These are phyloP conservation scores for Pichia sp. DNA, from an alignment of 1,139 yeast species.

Conservation along the genomic window DNA sequence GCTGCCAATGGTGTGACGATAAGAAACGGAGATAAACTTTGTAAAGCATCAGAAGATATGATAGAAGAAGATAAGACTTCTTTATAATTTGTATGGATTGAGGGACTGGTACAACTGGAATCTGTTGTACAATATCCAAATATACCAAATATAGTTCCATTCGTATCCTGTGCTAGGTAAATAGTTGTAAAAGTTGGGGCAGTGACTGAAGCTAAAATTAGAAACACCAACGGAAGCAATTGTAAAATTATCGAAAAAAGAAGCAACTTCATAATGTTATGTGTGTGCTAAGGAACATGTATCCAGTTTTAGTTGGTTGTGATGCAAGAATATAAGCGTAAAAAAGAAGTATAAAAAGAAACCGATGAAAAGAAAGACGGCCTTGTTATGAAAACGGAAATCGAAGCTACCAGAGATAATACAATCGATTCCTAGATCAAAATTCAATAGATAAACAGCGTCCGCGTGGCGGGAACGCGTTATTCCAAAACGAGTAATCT, in stretches of 20 bases:
- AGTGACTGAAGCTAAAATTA: slow-evolving; percentile 43
- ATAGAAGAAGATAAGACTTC: slow-evolving; percentile 6
- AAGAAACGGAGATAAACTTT: slow-evolving; percentile 22
- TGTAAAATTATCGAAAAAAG: slow-evolving; percentile 22
- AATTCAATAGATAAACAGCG: no score
- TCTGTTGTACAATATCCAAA: slow-evolving; percentile 42
- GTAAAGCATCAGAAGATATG: slow-evolving; percentile 16
- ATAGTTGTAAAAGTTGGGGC: slow-evolving; percentile 40
- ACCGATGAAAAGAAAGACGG: no score
- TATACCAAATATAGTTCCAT: slow-evolving; percentile 25
- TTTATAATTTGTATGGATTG: slow-evolving; percentile 17
- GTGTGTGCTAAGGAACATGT: neutral
- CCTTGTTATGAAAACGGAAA: no score
- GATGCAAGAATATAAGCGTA: no score
- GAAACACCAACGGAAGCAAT: slow-evolving; percentile 36
- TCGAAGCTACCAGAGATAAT: no score
- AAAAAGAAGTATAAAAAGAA: neutral
- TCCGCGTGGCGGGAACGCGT: no score
- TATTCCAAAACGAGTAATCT: no score
- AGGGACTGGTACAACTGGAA: slow-evolving; percentile 2
- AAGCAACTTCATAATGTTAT: slow-evolving; percentile 2
- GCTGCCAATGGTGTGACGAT: slow-evolving; percentile 29
- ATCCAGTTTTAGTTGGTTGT: no score
- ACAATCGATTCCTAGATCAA: no score
- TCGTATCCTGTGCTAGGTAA: slow-evolving; percentile 33